Evolutionary conservation across 2,329 filamentous ascomycete genomes (phyloP).

Genomic region (Dothideomycetes sp.): DNA sequence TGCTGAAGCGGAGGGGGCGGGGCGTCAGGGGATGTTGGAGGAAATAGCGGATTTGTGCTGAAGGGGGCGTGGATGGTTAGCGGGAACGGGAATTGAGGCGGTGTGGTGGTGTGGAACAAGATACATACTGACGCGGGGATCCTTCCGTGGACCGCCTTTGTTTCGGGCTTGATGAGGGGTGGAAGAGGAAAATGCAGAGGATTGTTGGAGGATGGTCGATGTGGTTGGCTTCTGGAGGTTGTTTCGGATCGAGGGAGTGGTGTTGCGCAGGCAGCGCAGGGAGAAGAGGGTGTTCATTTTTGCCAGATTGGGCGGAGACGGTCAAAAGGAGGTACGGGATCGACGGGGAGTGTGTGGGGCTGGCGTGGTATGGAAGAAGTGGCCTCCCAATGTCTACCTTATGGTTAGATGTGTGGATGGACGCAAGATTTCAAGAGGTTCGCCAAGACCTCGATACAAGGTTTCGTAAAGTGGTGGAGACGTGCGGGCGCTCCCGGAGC

Average conservation of each 20-base stretch:
- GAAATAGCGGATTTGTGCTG: conserved; percentile 58
- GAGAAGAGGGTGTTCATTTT: conserved; percentile 31
- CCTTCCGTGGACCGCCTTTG: conserved; percentile 20
- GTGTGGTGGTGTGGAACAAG: neutral
- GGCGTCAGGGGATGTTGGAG: conserved; percentile 58
- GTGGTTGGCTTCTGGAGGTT: neutral
- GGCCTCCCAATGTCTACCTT: no score
- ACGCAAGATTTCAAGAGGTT: no score
- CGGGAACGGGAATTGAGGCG: neutral
- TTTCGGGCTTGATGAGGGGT: conserved; percentile 25
- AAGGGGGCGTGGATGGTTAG: neutral
- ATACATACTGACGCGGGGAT: conserved; percentile 21
- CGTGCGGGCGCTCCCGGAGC: neutral
- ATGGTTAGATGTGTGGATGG: no score
- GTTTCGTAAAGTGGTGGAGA: neutral
- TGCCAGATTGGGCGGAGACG: neutral
- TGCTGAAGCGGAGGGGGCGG: conserved; percentile 76
- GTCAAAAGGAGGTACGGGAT: no score
- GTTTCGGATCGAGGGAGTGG: conserved; percentile 2
- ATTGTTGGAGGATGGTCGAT: conserved; percentile 12
- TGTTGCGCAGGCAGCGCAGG: conserved; percentile 15
- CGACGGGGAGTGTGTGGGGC: no score
- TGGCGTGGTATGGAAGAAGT: no score
- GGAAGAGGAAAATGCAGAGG: conserved; percentile 23
- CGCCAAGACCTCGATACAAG: no score